Evolutionary conservation across 2,329 filamentous ascomycete species (phyloP), one percentile per base, ranked within the genome.

Genomic region (Penicillium sp.): DNA sequence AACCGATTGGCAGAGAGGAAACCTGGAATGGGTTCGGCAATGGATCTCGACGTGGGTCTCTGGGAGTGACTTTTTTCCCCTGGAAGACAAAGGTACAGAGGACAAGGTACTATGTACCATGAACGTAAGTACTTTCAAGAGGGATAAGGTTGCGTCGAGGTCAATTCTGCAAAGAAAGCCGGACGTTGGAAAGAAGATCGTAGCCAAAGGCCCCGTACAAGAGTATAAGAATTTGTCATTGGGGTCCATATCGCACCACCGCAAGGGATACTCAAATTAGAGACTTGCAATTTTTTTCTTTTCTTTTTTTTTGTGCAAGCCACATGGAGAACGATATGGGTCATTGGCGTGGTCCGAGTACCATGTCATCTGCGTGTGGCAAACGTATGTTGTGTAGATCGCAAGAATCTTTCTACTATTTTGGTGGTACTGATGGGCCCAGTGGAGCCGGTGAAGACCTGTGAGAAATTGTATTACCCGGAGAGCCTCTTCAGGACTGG

Each of bases 401-500:
- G 38, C n/a, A 16, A 40, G n/a, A 21, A 40, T 40, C 38, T 40
- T 40, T 40, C 9, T 40, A 21, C 16, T 24, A 11, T 32, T 14
- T 13, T 7, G n/a, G 47, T 36, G 34, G 38, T 40, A 40, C 38
- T 21, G 38, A 40, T n/a, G 29, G 48, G 18, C 3, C 29, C 40
- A 32, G 27, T 18, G 22, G 21, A 27, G 22, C 32, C n/a, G n/a
- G 24, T 36, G 34, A 42, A 34, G 49, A 27, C 32, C 22, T 40
- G 45, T 39, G 11, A 31, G n/a, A 47, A 38, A 47, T 14, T 5
- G 29, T 27, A 36, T 34, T 45, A 43, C 11, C 48, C 42, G 49
- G n/a, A 32, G 49, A 51, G 49, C 34, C 49, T 47, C 43, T 47
- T 43, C 3, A 7, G 43, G 16, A 16, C 46, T 39, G 21, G 46